Conservation (phyloP, 495 filamentous ascomycete species). For the Apodospora peruviana region DNA sequence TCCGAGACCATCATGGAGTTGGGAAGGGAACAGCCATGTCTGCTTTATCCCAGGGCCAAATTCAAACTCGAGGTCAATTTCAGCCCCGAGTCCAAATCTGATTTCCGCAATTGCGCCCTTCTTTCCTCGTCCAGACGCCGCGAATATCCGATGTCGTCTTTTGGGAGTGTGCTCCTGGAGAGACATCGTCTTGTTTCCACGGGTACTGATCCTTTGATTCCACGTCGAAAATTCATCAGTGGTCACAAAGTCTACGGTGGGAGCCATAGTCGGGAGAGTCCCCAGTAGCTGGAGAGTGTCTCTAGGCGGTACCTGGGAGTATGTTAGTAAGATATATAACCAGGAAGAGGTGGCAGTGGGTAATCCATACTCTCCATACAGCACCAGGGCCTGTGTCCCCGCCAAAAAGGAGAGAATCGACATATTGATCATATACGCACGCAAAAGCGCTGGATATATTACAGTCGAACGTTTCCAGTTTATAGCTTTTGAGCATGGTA, state of each 20-base stretch:
- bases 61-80: conserved; percentile 51
- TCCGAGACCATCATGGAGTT: conserved; percentile 6
- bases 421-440: conserved; percentile 41
- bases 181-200: conserved; percentile 11
- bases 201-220: conserved; percentile 5
- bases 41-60: conserved; percentile 34
- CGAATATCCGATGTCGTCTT: conserved; percentile 49
- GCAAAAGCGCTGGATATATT: conserved; percentile 64
- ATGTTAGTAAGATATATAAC: conserved; percentile 17
- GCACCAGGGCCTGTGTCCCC: conserved; percentile 80
- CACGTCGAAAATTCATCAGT: conserved; percentile 27
- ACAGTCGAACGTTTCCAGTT: conserved; percentile 54
- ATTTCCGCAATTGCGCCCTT: conserved; percentile 64
- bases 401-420: conserved; percentile 72
- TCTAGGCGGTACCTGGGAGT: conserved; percentile 30
- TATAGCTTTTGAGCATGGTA: conserved; percentile 42
- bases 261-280: conserved; percentile 71
- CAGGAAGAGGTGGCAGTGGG: not conserved
- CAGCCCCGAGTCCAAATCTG: conserved; percentile 65
- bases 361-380: conserved; percentile 56
- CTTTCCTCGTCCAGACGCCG: conserved; percentile 51
- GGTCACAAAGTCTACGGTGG: conserved; percentile 64
- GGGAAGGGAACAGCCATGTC: conserved; percentile 38
- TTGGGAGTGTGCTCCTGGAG: conserved; percentile 9
- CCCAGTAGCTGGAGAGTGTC: conserved; percentile 42